phyloP scores from a whole-genome alignment of 2,329 filamentous ascomycete species.

The Colletotrichum costaricense region DNA sequence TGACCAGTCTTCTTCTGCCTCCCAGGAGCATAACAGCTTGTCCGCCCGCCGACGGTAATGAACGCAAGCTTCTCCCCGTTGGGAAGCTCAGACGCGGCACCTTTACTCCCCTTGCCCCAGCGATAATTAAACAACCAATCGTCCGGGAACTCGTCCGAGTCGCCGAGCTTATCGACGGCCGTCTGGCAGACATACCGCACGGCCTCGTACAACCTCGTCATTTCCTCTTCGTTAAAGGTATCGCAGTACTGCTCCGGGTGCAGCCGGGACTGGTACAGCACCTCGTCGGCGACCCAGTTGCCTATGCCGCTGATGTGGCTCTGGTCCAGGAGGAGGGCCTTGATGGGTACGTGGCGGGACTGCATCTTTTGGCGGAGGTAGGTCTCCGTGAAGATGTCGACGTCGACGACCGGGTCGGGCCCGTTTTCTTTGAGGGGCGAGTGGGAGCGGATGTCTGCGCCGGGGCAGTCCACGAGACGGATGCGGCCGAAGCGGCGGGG shows the following conservation, averaged over 20 bases:
- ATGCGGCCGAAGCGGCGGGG: conserved; percentile 82
- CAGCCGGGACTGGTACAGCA: conserved; percentile 87
- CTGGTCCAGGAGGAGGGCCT: conserved; percentile 90
- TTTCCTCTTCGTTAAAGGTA: conserved; percentile 78
- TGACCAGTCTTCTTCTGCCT: conserved; percentile 82
- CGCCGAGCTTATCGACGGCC: conserved; percentile 81
- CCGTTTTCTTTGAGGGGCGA: conserved; percentile 91
- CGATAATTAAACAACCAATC: conserved; percentile 90
- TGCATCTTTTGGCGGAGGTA: conserved; percentile 80
- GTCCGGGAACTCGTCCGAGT: conserved; percentile 85
- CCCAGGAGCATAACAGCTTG: conserved; percentile 87
- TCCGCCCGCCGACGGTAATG: conserved; percentile 89
- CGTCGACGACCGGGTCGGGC: conserved; percentile 89
- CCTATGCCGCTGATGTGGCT: conserved; percentile 90
- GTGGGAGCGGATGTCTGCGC: conserved; percentile 77
- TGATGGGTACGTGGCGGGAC: conserved; percentile 86
- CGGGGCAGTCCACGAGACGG: conserved; percentile 84
- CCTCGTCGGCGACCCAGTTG: conserved; percentile 97
- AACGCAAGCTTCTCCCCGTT: conserved; percentile 88
- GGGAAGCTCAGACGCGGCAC: conserved; percentile 73
- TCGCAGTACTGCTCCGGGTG: conserved; percentile 96
- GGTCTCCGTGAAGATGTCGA: conserved; percentile 78
- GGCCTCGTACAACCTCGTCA: conserved; percentile 76
- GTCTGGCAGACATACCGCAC: conserved; percentile 84
- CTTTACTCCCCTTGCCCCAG: conserved; percentile 91